Conservation (phyloP, 352 stramenopile genomes). For the Phytopythium aichiense region DNA sequence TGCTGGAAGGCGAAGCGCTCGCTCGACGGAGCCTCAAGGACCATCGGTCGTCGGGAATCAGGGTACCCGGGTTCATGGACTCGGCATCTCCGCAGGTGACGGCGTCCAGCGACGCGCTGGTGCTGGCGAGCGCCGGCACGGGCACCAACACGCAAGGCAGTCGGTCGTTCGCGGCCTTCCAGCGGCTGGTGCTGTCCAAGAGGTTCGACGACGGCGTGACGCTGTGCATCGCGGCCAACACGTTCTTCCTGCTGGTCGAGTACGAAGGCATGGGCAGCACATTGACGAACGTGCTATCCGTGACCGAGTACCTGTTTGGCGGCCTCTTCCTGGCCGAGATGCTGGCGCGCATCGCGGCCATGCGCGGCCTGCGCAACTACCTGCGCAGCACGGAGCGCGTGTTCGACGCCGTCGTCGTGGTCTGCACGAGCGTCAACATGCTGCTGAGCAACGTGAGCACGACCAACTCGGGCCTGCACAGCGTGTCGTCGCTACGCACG, state of each 20-base stretch:
- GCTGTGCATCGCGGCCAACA: constrained; percentile 63
- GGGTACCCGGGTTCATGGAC: constrained; percentile 17
- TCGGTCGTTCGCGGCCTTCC: constrained; percentile 23
- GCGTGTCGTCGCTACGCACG: constrained; percentile 61
- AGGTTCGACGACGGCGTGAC: constrained; percentile 73
- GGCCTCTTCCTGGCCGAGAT: constrained; percentile 61
- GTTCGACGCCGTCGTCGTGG: constrained; percentile 73
- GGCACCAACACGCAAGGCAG: neutral
- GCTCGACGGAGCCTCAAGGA: neutral
- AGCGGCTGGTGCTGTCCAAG: constrained; percentile 63
- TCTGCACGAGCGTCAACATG: constrained; percentile 65
- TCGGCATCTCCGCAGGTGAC: constrained; percentile 17
- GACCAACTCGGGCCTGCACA: constrained; percentile 61
- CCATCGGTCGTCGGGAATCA: constrained; percentile 7
- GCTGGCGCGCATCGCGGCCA: constrained; percentile 50
- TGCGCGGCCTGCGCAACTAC: constrained; percentile 48
- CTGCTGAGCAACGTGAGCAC: constrained; percentile 59
- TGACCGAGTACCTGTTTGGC: constrained; percentile 73
- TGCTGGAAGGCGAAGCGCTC: neutral
- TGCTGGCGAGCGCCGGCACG: constrained; percentile 16
- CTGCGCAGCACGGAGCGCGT: constrained; percentile 50
- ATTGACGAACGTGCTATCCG: constrained; percentile 30
- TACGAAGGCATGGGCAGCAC: constrained; percentile 51
- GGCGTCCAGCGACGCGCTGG: constrained; percentile 21
- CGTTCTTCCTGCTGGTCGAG: constrained; percentile 58